A percentile compares a stretch with the other conserved stretches of the same genome.
phyloP scores from a whole-genome alignment of 352 stramenopile species.

The Phytophthora sojae region DNA sequence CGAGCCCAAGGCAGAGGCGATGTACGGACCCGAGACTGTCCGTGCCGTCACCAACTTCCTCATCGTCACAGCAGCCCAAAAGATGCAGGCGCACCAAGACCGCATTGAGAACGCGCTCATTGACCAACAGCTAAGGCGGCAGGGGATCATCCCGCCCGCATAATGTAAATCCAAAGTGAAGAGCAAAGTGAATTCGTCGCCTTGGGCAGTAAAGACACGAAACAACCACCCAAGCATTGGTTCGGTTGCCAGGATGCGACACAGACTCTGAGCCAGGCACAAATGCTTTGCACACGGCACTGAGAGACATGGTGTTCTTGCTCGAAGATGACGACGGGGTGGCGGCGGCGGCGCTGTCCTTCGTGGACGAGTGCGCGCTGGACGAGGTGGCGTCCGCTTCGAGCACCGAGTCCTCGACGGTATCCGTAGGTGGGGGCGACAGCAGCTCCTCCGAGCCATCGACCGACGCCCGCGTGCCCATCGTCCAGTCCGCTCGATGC shows the following conservation, averaged over 20 bases:
- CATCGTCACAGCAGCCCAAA: slow-evolving; percentile 36
- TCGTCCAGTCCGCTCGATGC: slow-evolving; percentile 23
- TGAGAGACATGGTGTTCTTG: slow-evolving; percentile 22
- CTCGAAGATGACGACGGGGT: slow-evolving; percentile 25
- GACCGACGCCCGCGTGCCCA: slow-evolving; percentile 1
- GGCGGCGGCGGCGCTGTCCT: slow-evolving; percentile 32
- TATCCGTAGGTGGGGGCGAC: not conserved
- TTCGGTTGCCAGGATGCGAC: not conserved
- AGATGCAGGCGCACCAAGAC: slow-evolving; percentile 43
- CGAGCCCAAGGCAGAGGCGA: slow-evolving; percentile 29
- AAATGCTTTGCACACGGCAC: slow-evolving; percentile 7
- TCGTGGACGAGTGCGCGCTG: slow-evolving; percentile 25
- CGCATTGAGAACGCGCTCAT: slow-evolving; percentile 40
- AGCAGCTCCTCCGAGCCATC: slow-evolving; percentile 1
- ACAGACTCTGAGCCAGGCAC: not conserved
- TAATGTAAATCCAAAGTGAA: slow-evolving; percentile 2
- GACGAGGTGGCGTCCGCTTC: not conserved
- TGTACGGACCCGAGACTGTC: slow-evolving; percentile 32
- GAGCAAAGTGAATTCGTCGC: not conserved
- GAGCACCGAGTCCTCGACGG: not conserved
- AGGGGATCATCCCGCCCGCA: not conserved
- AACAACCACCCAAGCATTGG: not conserved
- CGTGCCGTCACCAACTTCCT: slow-evolving; percentile 46
- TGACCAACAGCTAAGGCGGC: slow-evolving; percentile 23
- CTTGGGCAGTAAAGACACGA: not conserved